These are phyloP conservation scores for Malassezia dermatis DNA, from an alignment of 1,284 basidiomycete genomes.

Conservation along the genomic window DNA sequence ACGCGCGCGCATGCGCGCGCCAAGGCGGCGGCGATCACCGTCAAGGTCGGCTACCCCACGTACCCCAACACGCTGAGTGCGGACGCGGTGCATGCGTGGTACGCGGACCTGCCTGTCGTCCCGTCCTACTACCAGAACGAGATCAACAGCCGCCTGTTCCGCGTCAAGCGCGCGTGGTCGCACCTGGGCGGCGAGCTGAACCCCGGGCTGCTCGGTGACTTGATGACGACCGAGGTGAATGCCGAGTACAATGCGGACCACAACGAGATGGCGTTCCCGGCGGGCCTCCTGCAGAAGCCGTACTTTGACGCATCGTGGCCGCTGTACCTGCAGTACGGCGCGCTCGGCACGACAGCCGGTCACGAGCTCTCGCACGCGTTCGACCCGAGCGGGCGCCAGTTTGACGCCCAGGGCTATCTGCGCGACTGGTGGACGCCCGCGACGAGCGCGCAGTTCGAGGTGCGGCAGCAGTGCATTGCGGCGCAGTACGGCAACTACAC, in stretches of 20 bases:
- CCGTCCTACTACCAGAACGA: constrained; percentile 75
- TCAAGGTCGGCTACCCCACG: constrained; percentile 80
- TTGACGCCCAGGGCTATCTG: constrained; percentile 53
- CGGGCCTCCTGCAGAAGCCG: constrained; percentile 82
- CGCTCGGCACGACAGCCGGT: constrained; percentile 37
- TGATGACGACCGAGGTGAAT: constrained; percentile 59
- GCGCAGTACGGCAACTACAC: constrained; percentile 77
- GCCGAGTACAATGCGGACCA: constrained; percentile 42
- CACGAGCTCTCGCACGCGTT: constrained; percentile 65
- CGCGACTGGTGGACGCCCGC: constrained; percentile 66
- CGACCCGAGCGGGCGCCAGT: constrained; percentile 71
- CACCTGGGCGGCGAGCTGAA: constrained; percentile 60
- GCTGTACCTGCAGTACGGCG: constrained; percentile 73
- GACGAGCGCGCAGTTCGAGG: constrained; percentile 72
- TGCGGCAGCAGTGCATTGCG: constrained; percentile 74
- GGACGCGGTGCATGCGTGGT: constrained; percentile 54
- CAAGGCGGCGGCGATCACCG: constrained; percentile 70
- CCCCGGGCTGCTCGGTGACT: constrained; percentile 72
- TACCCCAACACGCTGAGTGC: constrained; percentile 60
- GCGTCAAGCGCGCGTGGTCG: constrained; percentile 57
- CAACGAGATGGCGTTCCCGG: constrained; percentile 82
- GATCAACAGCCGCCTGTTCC: constrained; percentile 54
- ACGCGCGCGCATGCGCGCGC: constrained; percentile 71
- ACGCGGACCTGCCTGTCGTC: constrained; percentile 60
- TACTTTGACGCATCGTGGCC: constrained; percentile 84